phyloP scores from a whole-genome alignment of 495 filamentous ascomycete species.

The Baudoinia panamericana region DNA sequence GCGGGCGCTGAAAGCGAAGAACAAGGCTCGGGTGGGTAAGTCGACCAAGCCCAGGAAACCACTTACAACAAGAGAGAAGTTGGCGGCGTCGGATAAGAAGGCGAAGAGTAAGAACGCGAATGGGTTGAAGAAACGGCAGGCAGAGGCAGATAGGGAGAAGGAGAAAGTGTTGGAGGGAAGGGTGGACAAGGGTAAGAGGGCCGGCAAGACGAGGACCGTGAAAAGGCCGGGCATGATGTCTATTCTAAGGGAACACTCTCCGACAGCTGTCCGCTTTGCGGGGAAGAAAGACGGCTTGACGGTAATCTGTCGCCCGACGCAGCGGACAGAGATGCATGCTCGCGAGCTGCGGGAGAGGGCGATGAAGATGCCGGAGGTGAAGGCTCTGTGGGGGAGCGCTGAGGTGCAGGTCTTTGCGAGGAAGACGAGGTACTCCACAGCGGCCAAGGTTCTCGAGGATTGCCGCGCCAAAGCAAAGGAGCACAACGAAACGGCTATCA shows the following conservation, averaged over 20 bases:
- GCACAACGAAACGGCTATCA: background rate
- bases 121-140: background rate
- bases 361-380: background rate
- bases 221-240: background rate
- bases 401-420: background rate
- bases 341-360: background rate
- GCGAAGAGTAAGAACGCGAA: background rate
- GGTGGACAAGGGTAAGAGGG: background rate
- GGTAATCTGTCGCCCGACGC: conserved; percentile 4
- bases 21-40: background rate
- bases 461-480: background rate
- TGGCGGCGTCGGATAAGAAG: background rate
- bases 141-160: background rate
- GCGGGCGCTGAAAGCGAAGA: background rate
- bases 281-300: background rate
- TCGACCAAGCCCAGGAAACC: background rate
- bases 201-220: background rate
- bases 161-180: background rate
- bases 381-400: background rate
- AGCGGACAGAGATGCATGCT: background rate
- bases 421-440: background rate
- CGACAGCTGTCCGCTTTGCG: background rate
- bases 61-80: conserved; percentile 5
- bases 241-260: background rate
- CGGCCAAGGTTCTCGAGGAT: background rate